A percentile compares a stretch with the other conserved stretches of the same genome.
Evolutionary conservation across 2,329 filamentous ascomycete genomes (phyloP).

Genomic region (Knufia petricola): DNA sequence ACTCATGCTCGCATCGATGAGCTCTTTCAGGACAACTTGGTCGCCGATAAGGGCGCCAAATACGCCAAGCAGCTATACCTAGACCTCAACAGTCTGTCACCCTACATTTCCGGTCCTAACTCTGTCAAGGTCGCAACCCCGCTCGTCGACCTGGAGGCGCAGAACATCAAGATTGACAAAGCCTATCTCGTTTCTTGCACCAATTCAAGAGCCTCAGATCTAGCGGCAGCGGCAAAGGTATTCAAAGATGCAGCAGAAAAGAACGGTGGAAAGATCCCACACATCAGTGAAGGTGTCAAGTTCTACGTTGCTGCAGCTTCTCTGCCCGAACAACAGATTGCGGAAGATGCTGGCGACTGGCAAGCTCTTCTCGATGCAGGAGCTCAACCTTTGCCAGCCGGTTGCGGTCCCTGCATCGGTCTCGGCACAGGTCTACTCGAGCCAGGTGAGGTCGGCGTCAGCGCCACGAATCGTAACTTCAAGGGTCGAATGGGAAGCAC

Average conservation of each 20-base stretch:
- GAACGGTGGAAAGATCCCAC: conserved; percentile 53
- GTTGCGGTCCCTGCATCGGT: conserved; percentile 80
- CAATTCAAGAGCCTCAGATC: conserved; percentile 70
- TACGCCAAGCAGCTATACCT: conserved; percentile 80
- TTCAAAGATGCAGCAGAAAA: conserved; percentile 64
- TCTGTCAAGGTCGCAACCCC: conserved; percentile 81
- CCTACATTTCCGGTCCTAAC: conserved; percentile 79
- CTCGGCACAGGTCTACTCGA: conserved; percentile 71
- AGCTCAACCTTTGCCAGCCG: conserved; percentile 59
- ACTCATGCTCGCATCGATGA: conserved; percentile 64
- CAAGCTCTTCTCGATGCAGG: conserved; percentile 70
- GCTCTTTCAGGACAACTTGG: conserved; percentile 55
- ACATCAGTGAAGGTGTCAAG: conserved; percentile 64
- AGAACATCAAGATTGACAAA: conserved; percentile 70
- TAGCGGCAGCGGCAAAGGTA: conserved; percentile 71
- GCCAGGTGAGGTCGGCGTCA: conserved; percentile 76
- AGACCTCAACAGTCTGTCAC: conserved; percentile 72
- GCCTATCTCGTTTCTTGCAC: conserved; percentile 88
- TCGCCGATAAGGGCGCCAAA: conserved; percentile 63
- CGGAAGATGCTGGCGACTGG: conserved; percentile 79
- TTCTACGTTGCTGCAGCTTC: conserved; percentile 90
- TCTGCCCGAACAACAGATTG: conserved; percentile 60
- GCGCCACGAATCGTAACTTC: conserved; percentile 78
- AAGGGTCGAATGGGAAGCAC: conserved; percentile 80
- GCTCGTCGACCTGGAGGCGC: conserved; percentile 58